phyloP scores from a whole-genome alignment of 768 basidiomycete species.

The Mycena indigotica region DNA sequence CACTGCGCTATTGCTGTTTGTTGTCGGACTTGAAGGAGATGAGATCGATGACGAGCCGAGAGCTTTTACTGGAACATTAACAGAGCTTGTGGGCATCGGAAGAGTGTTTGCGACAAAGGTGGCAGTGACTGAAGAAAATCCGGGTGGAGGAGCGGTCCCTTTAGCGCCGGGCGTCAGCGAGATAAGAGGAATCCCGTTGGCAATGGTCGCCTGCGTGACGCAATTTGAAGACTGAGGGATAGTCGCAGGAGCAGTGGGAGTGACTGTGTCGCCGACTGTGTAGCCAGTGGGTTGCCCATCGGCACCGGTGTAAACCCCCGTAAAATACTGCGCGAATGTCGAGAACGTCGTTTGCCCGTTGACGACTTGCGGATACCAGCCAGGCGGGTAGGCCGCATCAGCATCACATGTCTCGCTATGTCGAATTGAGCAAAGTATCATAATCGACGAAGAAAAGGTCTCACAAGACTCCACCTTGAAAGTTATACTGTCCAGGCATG shows the following conservation, averaged over 20 bases:
- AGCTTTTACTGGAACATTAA: no score
- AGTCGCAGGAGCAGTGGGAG: slow-evolving; percentile 37
- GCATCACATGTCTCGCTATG: slow-evolving; percentile 46
- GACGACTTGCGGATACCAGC: slow-evolving; percentile 44
- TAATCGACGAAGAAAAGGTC: background rate
- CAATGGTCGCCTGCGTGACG: slow-evolving; percentile 36
- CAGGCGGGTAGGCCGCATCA: slow-evolving; percentile 47
- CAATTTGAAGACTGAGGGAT: slow-evolving; percentile 47
- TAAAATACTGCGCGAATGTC: slow-evolving; percentile 47
- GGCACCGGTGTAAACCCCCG: slow-evolving; percentile 36
- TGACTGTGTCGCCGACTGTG: slow-evolving; percentile 43
- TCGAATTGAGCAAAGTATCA: background rate
- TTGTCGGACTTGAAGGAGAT: no score
- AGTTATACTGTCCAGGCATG: slow-evolving; percentile 48
- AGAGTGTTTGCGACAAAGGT: background rate
- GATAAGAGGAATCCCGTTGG: slow-evolving; percentile 39
- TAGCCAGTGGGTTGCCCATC: slow-evolving; percentile 27
- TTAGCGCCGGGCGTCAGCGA: slow-evolving; percentile 5
- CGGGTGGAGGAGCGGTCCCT: slow-evolving; percentile 8
- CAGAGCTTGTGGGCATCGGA: background rate
- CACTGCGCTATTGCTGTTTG: no score
- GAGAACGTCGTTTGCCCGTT: slow-evolving; percentile 42
- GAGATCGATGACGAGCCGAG: no score
- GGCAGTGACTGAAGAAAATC: background rate
- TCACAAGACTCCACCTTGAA: slow-evolving; percentile 41